Evolutionary conservation across 1,284 basidiomycete genomes (phyloP).

Genomic region (Tilletia setariae): DNA sequence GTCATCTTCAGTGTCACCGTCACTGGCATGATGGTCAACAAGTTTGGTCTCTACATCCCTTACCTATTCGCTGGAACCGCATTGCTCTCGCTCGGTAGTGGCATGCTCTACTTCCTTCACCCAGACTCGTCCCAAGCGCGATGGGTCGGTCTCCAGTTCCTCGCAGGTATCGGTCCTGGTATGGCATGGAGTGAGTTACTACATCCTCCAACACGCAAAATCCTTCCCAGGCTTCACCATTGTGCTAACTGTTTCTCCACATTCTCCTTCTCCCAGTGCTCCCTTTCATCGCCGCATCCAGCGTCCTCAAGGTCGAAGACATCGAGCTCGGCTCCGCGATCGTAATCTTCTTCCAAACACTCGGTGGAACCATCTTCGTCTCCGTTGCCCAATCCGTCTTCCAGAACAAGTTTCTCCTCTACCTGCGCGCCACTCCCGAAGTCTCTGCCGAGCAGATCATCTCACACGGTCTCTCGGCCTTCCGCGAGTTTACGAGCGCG

Average conservation of each 20-base stretch:
- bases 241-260: neutral
- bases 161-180: constrained; percentile 30
- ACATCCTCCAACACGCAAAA: neutral
- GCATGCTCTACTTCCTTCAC: constrained; percentile 27
- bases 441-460: constrained; percentile 24
- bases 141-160: constrained; percentile 33
- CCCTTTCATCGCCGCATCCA: constrained; percentile 31
- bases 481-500: constrained; percentile 24
- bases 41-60: constrained; percentile 38
- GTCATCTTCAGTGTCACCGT: constrained; percentile 42
- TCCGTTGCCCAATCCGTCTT: constrained; percentile 31
- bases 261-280: constrained; percentile 24
- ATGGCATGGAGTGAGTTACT: constrained; percentile 17
- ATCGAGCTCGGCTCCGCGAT: constrained; percentile 31
- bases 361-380: constrained; percentile 32
- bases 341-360: constrained; percentile 36
- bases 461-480: constrained; percentile 27
- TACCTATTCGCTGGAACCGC: constrained; percentile 29
- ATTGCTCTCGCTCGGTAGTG: constrained; percentile 27
- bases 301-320: constrained; percentile 24
- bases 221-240: too few species aligned
- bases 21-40: constrained; percentile 33
- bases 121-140: constrained; percentile 25
- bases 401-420: constrained; percentile 32
- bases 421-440: constrained; percentile 23